Evolutionary conservation across 2,329 filamentous ascomycete genomes (phyloP), one percentile per base, ranked within the genome.

Genomic region (Exophiala sp.): DNA sequence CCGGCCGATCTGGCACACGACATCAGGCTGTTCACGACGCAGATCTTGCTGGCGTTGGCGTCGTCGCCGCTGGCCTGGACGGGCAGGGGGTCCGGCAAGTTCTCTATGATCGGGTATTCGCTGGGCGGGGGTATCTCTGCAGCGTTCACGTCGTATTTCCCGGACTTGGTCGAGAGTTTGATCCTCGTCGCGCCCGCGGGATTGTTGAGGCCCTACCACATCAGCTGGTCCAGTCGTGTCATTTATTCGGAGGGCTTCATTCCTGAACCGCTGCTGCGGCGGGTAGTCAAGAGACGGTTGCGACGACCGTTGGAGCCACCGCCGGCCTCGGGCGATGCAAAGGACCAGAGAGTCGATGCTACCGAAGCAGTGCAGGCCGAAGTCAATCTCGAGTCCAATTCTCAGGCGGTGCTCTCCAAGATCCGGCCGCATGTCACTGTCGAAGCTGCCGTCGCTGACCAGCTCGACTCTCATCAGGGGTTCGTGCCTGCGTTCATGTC

Each of bases 141-240:
- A 8, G 75, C 81, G 16, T 91, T 93, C 63, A 78, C 85, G 1
- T 75, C 78, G 1, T 80, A 80, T 62, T 86, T 88, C 61, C 80
- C 85, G 0, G 67, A 78, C 41, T 71, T 91, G 48, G 75, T 95
- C 11, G 75, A 77, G 10, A 79, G 77, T 8, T 73, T 96, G 18
- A 74, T 93, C 9, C 77, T 95, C 4, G 76, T 96, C 35, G 88
- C 88, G 0, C 88, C 90, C 0, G 76, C 83, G 0, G 90, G 90
- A 0, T 73, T 95, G 38, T 79, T 95, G 42, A 76, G 85, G n/a
- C 67, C 70, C 3, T 69, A 71, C 11, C 80, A 85, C 60, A 75
- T 88, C 49, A 76, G 77, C 50, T 76, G 77, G 66, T 73, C 74
- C 54, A 81, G 77, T 60, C 76, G 76, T 46, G 58, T 88, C 16